These are phyloP conservation scores for Arthrinium phaeospermum DNA, from an alignment of 2,329 filamentous ascomycete species.

Conservation along the genomic window DNA sequence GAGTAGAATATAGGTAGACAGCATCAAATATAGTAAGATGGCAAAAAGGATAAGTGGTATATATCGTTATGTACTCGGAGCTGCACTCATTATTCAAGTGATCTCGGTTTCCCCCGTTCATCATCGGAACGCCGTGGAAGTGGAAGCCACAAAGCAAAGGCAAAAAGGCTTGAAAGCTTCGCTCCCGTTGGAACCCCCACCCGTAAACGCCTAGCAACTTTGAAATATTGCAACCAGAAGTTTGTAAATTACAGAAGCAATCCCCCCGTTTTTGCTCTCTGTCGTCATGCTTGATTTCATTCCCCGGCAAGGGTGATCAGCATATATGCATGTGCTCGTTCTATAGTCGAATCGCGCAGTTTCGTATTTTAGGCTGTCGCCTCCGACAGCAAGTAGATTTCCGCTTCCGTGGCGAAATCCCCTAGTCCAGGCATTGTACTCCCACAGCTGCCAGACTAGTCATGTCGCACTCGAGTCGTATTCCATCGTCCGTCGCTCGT, in stretches of 20 bases:
- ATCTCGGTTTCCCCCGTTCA: not conserved
- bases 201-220: conserved; percentile 7
- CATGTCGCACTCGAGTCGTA: not conserved
- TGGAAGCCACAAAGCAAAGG: not conserved
- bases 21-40: not conserved
- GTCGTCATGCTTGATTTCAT: not conserved
- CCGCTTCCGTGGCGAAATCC: not conserved
- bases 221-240: not conserved
- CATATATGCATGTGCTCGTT: not conserved
- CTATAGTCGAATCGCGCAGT: not conserved
- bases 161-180: not conserved
- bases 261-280: not conserved
- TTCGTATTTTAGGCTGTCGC: not conserved
- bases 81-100: not conserved
- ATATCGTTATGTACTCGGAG: conserved; percentile 7
- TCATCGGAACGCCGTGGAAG: not conserved
- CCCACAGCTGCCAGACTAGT: not conserved
- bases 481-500: not conserved
- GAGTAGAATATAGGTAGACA: no score
- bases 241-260: conserved; percentile 12
- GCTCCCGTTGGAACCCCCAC: not conserved
- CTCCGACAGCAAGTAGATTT: not conserved
- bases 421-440: not conserved
- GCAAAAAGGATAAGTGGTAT: conserved; percentile 13
- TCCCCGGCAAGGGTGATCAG: not conserved